Base-by-base conservation (phyloP, 805 yeast genomes). In the Candida ficus region DNA sequence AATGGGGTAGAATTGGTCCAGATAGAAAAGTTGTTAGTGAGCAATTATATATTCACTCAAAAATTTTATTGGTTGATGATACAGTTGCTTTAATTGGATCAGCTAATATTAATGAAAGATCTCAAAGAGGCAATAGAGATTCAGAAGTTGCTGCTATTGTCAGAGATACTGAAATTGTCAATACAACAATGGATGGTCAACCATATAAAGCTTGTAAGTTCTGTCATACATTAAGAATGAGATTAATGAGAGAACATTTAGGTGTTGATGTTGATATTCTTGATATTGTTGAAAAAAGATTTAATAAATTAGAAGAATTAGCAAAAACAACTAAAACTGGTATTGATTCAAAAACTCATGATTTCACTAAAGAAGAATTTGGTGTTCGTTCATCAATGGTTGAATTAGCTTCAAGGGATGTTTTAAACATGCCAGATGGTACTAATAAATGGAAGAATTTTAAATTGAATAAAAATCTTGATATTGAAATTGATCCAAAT, bases 61-160 rank as follows among this genome's bases (percentile, higher is more conserved):
- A 93, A 58, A 75, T 83, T 8, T 73, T 93, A 79, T 73, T 93
- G 52, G 96, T 83, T 10, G 99, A 93, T 64, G 99, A 93, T 56
- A 72, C 96, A 36, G 76, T 82, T 34, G 97, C 96, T 5, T 83
- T 93, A 33, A 90, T 93, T 54, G 99, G 99, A 2, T 87, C 96
- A 55, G 99, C 99, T 0, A 93, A 93, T 56, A 87, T 93, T 45
- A 93, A 93, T 57, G 99, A 93, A 60, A 74, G 99, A 53, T 91
- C 98, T 0, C 90, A 90, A 88, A 71, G 93, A 52, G 99, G 99
- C 13, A 70, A 72, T 17, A 73, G 99, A 58, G 99, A 93, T 58
- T 89, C 97, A 5, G 99, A 93, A 56, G 83, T 93, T 30, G 96
- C 96, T 4, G 87, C 90, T 2, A 64, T 91, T 40, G 78, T 93